A percentile compares a stretch with the other conserved stretches of the same genome.
phyloP scores from a whole-genome alignment of 768 basidiomycete genomes.

The Suillus spraguei region DNA sequence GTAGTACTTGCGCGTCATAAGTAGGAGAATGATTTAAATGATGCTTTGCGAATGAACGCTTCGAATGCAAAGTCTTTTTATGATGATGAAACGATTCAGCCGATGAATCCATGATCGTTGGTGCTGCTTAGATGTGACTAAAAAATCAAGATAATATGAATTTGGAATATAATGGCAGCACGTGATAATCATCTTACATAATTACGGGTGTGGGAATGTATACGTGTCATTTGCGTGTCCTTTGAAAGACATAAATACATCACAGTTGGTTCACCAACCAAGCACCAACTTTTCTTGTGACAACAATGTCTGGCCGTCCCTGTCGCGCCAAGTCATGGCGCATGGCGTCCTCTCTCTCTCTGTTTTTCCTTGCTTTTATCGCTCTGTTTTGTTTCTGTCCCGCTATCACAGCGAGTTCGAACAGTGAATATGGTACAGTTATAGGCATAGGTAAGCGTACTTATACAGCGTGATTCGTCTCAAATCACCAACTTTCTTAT shows the following conservation, averaged over 20 bases:
- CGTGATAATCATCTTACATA: background rate
- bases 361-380: constrained; percentile 62
- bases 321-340: constrained; percentile 61
- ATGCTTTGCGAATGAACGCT: constrained; percentile 73
- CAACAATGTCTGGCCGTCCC: constrained; percentile 37
- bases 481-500: constrained; percentile 15
- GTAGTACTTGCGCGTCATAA: constrained; percentile 64
- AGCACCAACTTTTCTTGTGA: constrained; percentile 1
- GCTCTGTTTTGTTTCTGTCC: constrained; percentile 77
- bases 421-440: constrained; percentile 83
- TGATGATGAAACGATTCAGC: constrained; percentile 33
- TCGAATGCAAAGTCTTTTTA: constrained; percentile 40
- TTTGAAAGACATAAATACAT: constrained; percentile 6
- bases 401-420: constrained; percentile 52
- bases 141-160: background rate
- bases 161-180: background rate
- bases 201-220: background rate
- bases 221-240: constrained; percentile 7
- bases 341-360: constrained; percentile 58
- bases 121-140: background rate
- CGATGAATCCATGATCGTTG: constrained; percentile 24
- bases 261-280: background rate
- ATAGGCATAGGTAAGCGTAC: constrained; percentile 81
- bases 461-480: background rate
- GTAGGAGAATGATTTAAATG: constrained; percentile 68